These are phyloP conservation scores for Phallus indusiatus DNA, from an alignment of 768 basidiomycete species.

Conservation along the genomic window DNA sequence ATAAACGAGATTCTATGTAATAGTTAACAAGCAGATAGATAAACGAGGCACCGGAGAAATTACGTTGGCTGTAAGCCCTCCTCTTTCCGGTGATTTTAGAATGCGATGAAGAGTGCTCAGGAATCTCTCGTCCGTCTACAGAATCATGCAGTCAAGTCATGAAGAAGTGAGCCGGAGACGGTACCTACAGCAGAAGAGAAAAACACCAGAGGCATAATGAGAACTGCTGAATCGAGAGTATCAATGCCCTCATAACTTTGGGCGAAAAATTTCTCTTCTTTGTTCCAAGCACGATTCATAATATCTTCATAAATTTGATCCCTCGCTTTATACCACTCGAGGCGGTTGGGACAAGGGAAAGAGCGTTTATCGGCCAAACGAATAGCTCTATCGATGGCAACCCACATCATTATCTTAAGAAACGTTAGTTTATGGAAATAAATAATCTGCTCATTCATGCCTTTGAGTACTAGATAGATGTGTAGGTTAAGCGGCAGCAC, in stretches of 20 bases:
- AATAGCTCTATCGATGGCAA: conserved; percentile 37
- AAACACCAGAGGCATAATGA: conserved; percentile 91
- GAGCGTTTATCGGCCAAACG: conserved; percentile 93
- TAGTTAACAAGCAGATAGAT: neutral
- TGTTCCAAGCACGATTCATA: conserved; percentile 82
- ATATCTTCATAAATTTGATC: conserved; percentile 90
- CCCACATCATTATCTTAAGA: neutral
- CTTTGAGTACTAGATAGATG: conserved; percentile 64
- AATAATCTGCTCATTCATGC: conserved; percentile 24
- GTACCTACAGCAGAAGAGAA: conserved; percentile 69
- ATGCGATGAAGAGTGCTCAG: conserved; percentile 76
- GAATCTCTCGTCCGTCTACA: conserved; percentile 81
- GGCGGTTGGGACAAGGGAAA: conserved; percentile 69
- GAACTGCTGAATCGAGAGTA: conserved; percentile 75
- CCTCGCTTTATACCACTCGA: conserved; percentile 63
- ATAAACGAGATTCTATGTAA: conserved; percentile 67
- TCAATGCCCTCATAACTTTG: conserved; percentile 87
- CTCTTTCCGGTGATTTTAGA: conserved; percentile 78
- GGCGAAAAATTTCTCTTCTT: conserved; percentile 56
- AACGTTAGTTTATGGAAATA: neutral
- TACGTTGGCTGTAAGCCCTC: conserved; percentile 85
- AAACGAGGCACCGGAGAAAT: conserved; percentile 11
- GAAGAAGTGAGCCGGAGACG: neutral
- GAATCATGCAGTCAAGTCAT: neutral
- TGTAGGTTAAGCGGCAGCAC: neutral